phyloP scores from a whole-genome alignment of 2,329 filamentous ascomycete species.

The Fusarium tjaetaba region DNA sequence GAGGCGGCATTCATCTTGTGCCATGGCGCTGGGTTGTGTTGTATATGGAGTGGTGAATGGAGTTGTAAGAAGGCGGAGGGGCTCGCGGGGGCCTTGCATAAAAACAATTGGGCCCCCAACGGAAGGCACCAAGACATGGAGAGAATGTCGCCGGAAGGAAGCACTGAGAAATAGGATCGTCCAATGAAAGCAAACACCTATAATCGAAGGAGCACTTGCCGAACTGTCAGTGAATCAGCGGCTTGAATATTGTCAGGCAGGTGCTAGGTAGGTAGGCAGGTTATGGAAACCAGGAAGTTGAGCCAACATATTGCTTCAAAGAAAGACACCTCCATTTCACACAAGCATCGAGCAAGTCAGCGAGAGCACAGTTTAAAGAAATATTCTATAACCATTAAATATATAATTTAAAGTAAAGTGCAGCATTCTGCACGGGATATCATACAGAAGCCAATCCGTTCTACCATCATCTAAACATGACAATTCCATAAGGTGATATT shows the following conservation, averaged over 20 bases:
- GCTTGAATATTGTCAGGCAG: no score
- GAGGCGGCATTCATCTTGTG: not conserved
- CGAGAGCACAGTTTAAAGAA: not conserved
- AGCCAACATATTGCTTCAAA: no score
- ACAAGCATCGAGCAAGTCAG: no score
- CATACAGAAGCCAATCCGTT: conserved; percentile 12
- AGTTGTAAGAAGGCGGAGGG: not conserved
- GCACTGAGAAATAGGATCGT: not conserved
- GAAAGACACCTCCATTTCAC: not conserved
- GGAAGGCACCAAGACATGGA: not conserved
- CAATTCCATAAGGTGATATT: not conserved
- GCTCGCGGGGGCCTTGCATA: not conserved
- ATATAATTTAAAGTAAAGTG: not conserved
- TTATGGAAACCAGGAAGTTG: no score
- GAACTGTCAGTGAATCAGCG: not conserved
- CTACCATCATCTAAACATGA: not conserved
- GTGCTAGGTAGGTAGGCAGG: no score
- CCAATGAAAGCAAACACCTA: not conserved
- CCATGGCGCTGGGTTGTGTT: not conserved
- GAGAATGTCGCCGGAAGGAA: not conserved
- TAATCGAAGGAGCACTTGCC: no score
- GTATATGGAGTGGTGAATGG: not conserved
- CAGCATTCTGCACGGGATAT: conserved; percentile 11
- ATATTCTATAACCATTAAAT: not conserved
- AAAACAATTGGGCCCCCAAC: not conserved